Evolutionary conservation across 805 yeast genomes (phyloP).

Genomic region (Starmerella tilneyi): DNA sequence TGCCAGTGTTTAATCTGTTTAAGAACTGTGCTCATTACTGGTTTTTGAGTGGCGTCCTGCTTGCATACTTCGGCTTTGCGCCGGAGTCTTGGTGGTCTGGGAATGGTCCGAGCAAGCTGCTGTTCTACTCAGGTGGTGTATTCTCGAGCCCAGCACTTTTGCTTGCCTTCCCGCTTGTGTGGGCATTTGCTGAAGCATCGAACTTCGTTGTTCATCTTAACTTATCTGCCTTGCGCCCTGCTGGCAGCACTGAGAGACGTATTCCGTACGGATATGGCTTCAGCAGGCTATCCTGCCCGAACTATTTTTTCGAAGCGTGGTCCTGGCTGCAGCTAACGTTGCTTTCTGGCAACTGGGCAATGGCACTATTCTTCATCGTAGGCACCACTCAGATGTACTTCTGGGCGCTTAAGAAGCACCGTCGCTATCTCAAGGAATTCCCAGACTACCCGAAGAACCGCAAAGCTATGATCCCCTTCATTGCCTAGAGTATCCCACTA

Average conservation of each 20-base stretch:
- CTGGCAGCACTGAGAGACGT: slow-evolving; percentile 47
- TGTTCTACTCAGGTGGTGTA: slow-evolving; percentile 26
- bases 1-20: slow-evolving; percentile 82
- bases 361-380: slow-evolving; percentile 58
- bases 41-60: slow-evolving; percentile 66
- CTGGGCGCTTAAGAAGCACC: slow-evolving; percentile 87
- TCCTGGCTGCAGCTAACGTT: slow-evolving; percentile 65
- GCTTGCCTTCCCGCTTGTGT: slow-evolving; percentile 22
- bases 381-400: slow-evolving; percentile 74
- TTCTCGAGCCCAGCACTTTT: slow-evolving; percentile 14
- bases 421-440: slow-evolving; percentile 53
- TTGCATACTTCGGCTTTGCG: slow-evolving; percentile 43
- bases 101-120: slow-evolving; percentile 12
- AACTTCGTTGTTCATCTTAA: slow-evolving; percentile 64
- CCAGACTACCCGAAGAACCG: slow-evolving; percentile 73
- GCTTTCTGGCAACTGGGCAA: slow-evolving; percentile 66
- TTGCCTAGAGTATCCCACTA: slow-evolving; percentile 36
- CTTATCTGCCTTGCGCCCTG: slow-evolving; percentile 45
- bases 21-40: slow-evolving; percentile 88
- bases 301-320: slow-evolving; percentile 78
- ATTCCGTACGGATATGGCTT: slow-evolving; percentile 84
- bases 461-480: slow-evolving; percentile 68
- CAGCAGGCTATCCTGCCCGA: slow-evolving; percentile 75
- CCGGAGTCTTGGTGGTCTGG: slow-evolving; percentile 32
- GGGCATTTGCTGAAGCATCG: slow-evolving; percentile 51